These are phyloP conservation scores for Paecilomyces fulvus DNA, from an alignment of 2,329 filamentous ascomycete genomes.

Conservation along the genomic window DNA sequence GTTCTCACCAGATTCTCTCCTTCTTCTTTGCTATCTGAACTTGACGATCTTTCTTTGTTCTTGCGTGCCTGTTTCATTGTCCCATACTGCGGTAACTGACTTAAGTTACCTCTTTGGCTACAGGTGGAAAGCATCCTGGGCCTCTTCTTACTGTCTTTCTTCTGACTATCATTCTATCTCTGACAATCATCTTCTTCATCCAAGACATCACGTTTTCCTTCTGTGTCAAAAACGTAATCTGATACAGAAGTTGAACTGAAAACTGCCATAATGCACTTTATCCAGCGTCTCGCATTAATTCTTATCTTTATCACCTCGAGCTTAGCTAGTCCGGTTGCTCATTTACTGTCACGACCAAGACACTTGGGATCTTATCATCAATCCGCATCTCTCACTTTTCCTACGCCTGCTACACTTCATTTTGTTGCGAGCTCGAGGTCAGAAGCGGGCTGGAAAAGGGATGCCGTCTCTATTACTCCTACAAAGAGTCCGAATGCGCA, in stretches of 20 bases:
- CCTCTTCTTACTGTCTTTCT: not conserved
- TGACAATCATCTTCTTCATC: not conserved
- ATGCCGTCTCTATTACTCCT: not conserved
- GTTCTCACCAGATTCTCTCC: not conserved
- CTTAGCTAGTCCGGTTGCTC: constrained; percentile 20
- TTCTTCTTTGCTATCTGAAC: not conserved
- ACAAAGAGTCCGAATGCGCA: not conserved
- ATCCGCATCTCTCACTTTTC: not conserved
- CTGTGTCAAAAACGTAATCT: not conserved
- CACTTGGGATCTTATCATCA: not conserved
- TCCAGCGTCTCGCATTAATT: constrained; percentile 5
- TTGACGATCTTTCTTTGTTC: constrained; percentile 2
- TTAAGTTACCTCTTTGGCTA: constrained; percentile 2
- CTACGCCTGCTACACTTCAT: not conserved
- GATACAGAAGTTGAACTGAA: not conserved
- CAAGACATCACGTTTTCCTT: not conserved
- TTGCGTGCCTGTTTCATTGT: constrained; percentile 1
- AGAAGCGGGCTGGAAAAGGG: not conserved
- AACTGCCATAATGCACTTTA: constrained; percentile 10
- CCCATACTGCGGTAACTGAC: not conserved
- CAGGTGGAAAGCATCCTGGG: not conserved
- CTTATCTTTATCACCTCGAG: constrained; percentile 9
- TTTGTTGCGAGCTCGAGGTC: not conserved
- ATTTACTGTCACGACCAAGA: constrained; percentile 4
- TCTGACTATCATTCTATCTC: not conserved